Evolutionary conservation across 441 rosid species (phyloP).

Genomic region (Kokia cookei): DNA sequence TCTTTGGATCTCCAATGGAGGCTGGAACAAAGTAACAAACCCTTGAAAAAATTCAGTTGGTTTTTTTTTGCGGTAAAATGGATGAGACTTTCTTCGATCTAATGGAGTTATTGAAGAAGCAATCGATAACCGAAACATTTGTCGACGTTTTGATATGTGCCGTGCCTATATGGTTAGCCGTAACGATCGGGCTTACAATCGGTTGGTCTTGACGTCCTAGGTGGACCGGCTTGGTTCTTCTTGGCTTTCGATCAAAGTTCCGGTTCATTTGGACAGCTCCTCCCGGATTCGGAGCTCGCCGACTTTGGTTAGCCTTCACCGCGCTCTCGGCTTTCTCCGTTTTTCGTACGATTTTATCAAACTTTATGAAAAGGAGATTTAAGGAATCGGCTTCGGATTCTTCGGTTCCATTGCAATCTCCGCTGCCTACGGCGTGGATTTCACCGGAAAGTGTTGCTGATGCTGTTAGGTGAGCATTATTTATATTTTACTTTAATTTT

Average conservation of each 20-base stretch:
- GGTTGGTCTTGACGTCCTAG: slow-evolving; percentile 99
- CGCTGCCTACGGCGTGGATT: slow-evolving; percentile 10
- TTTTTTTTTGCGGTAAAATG: slow-evolving; percentile 29
- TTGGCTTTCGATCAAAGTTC: slow-evolving; percentile 72
- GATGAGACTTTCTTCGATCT: slow-evolving; percentile 61
- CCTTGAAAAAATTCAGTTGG: background rate
- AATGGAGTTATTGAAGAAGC: slow-evolving; percentile 52
- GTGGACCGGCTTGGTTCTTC: slow-evolving; percentile 84
- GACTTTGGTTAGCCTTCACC: slow-evolving; percentile 91
- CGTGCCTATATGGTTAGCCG: slow-evolving; percentile 96
- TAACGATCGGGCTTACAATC: slow-evolving; percentile 87
- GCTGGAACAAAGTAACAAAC: background rate
- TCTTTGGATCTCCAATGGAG: background rate
- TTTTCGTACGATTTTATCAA: slow-evolving; percentile 70
- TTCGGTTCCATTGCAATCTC: slow-evolving; percentile 2
- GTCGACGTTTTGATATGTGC: slow-evolving; percentile 93
- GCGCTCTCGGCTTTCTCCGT: slow-evolving; percentile 88
- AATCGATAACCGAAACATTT: slow-evolving; percentile 72
- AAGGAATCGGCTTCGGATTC: slow-evolving; percentile 25
- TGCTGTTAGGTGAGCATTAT: slow-evolving; percentile 33
- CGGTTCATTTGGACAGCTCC: slow-evolving; percentile 87
- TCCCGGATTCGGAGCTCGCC: slow-evolving; percentile 90
- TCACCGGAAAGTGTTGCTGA: slow-evolving; percentile 25
- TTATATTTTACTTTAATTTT: background rate
- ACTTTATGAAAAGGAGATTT: slow-evolving; percentile 32